Percentiles rank a stretch among this genome's conserved stretches.
Evolutionary conservation across 495 filamentous ascomycete species (phyloP).

Genomic region (Hypoxylon rickii): DNA sequence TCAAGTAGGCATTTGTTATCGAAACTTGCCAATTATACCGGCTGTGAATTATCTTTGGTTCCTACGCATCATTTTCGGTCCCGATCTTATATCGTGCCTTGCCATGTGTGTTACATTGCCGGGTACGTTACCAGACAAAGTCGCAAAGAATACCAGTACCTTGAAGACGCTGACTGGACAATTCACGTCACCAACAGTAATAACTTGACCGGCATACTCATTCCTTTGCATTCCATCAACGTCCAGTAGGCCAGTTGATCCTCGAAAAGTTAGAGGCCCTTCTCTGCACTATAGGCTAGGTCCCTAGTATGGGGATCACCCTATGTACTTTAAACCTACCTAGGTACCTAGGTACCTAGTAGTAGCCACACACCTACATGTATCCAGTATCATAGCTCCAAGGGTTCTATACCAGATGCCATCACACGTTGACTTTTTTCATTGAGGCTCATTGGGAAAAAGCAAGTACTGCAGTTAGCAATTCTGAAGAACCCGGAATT

Average conservation of each 20-base stretch:
- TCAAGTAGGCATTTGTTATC: not conserved
- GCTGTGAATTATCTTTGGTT: not conserved
- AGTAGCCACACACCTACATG: too few species aligned
- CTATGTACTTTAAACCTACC: too few species aligned
- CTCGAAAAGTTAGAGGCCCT: too few species aligned
- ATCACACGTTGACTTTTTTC: not conserved
- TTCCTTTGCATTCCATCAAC: too few species aligned
- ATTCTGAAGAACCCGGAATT: conserved; percentile 5
- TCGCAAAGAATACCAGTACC: not conserved
- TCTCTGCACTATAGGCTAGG: too few species aligned
- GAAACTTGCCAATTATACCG: not conserved
- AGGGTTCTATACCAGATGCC: not conserved
- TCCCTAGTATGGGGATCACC: too few species aligned
- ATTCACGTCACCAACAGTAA: too few species aligned
- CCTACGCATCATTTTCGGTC: conserved; percentile 2
- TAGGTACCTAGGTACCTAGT: too few species aligned
- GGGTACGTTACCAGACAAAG: not conserved
- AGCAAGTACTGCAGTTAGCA: conserved; percentile 12
- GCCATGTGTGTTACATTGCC: not conserved
- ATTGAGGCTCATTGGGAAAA: conserved; percentile 18
- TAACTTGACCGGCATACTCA: too few species aligned
- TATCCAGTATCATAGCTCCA: too few species aligned
- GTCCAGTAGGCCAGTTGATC: too few species aligned
- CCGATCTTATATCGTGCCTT: not conserved
- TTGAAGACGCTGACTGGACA: too few species aligned